These are phyloP conservation scores for Ogataea methanolica DNA, from an alignment of 805 yeast genomes.

Conservation along the genomic window DNA sequence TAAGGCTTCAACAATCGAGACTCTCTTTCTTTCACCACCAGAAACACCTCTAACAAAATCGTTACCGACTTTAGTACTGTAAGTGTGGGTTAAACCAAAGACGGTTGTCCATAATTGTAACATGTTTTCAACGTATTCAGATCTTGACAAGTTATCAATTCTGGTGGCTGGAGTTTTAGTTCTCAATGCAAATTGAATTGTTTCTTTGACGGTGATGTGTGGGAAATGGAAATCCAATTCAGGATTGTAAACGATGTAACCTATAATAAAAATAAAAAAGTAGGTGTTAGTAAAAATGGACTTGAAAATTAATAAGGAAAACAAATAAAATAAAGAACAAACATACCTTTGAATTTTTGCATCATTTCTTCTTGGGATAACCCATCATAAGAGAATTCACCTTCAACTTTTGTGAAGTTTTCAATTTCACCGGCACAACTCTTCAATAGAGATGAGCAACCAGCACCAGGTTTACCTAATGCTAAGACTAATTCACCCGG, in stretches of 20 bases:
- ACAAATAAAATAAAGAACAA: neutral
- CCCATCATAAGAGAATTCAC: conserved; percentile 60
- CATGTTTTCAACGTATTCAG: conserved; percentile 36
- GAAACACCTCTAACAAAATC: conserved; percentile 65
- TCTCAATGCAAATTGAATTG: conserved; percentile 64
- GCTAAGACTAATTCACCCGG: conserved; percentile 71
- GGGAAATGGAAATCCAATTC: conserved; percentile 74
- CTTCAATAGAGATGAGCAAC: conserved; percentile 68
- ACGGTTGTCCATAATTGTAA: conserved; percentile 49
- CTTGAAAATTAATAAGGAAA: neutral
- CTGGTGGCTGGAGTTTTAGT: conserved; percentile 57
- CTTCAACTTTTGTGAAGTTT: conserved; percentile 44
- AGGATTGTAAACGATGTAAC: conserved; percentile 53
- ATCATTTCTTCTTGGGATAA: conserved; percentile 56
- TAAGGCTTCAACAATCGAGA: conserved; percentile 60
- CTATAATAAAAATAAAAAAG: conserved; percentile 2
- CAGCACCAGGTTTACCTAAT: conserved; percentile 74
- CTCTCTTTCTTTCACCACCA: conserved; percentile 72
- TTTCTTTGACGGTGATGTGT: conserved; percentile 68
- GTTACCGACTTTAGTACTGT: conserved; percentile 59
- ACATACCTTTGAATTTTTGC: conserved; percentile 42
- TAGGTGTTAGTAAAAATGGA: conserved; percentile 7
- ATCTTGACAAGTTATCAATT: conserved; percentile 38
- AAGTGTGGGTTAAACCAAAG: conserved; percentile 55
- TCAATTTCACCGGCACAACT: conserved; percentile 51